These are phyloP conservation scores for Boletus calvinii DNA, from an alignment of 1,284 basidiomycete species.

Conservation along the genomic window DNA sequence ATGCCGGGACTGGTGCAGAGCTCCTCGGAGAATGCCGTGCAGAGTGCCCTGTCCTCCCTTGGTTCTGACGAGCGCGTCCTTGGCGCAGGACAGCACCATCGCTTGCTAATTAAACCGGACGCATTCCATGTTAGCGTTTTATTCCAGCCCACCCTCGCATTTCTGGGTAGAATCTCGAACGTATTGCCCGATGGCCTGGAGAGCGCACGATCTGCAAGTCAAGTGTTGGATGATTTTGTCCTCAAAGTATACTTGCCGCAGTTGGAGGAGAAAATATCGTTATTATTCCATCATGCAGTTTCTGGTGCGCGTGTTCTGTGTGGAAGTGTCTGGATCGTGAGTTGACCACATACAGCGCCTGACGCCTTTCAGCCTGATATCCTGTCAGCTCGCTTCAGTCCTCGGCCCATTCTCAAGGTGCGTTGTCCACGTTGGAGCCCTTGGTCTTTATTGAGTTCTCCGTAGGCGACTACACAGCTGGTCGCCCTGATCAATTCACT, in stretches of 20 bases:
- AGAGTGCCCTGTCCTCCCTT: slow-evolving; percentile 58
- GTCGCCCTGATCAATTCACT: slow-evolving; percentile 92
- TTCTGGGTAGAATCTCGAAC: slow-evolving; percentile 72
- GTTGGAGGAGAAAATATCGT: slow-evolving; percentile 91
- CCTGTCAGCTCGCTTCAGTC: slow-evolving; percentile 58
- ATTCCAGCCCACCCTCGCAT: slow-evolving; percentile 90
- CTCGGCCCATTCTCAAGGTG: slow-evolving; percentile 80
- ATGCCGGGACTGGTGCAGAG: slow-evolving; percentile 91
- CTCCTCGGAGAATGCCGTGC: slow-evolving; percentile 58
- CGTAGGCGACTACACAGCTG: slow-evolving; percentile 77
- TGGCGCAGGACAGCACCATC: slow-evolving; percentile 76
- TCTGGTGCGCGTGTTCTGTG: slow-evolving; percentile 52
- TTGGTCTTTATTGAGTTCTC: slow-evolving; percentile 9
- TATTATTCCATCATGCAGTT: slow-evolving; percentile 84
- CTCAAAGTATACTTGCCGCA: slow-evolving; percentile 92
- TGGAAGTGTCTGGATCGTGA: background rate
- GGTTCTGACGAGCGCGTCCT: slow-evolving; percentile 71
- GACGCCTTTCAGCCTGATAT: slow-evolving; percentile 85
- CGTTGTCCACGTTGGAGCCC: slow-evolving; percentile 14
- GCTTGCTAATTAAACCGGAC: slow-evolving; percentile 85
- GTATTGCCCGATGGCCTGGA: slow-evolving; percentile 76
- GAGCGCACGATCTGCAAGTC: slow-evolving; percentile 68
- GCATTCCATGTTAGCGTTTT: slow-evolving; percentile 94
- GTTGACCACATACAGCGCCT: slow-evolving; percentile 48
- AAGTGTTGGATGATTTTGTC: slow-evolving; percentile 92